Evolutionary conservation across 768 basidiomycete genomes (phyloP).

Genomic region (Suillus fuscotomentosus): DNA sequence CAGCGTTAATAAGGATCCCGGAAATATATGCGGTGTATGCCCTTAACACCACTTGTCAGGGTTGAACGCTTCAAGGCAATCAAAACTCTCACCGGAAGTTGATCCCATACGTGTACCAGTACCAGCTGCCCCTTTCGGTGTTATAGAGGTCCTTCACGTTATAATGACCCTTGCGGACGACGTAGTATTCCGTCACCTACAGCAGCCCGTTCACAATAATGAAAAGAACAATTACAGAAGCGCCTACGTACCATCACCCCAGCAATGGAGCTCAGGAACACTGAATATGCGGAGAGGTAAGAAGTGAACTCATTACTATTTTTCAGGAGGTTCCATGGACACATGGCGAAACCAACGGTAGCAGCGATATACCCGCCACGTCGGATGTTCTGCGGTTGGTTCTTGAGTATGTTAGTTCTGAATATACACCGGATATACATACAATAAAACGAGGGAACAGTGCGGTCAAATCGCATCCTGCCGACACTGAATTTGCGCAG

Average conservation of each 20-base stretch:
- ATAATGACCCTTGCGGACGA: constrained; percentile 69
- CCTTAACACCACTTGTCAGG: constrained; percentile 26
- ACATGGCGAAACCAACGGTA: constrained; percentile 70
- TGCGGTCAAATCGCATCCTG: constrained; percentile 81
- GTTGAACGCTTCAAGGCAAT: constrained; percentile 12
- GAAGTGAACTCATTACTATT: constrained; percentile 75
- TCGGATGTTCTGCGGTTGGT: constrained; percentile 61
- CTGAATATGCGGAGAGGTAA: constrained; percentile 80
- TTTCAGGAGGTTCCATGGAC: constrained; percentile 76
- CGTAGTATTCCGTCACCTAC: constrained; percentile 77
- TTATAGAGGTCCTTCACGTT: constrained; percentile 70
- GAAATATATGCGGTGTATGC: constrained; percentile 67
- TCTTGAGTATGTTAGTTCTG: constrained; percentile 1
- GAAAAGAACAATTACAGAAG: neutral
- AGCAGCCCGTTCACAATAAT: neutral
- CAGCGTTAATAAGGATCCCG: constrained; percentile 83
- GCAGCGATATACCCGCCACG: constrained; percentile 85
- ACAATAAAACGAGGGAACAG: constrained; percentile 76
- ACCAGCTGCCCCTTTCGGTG: constrained; percentile 58
- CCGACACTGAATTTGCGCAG: constrained; percentile 80
- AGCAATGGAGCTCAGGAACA: constrained; percentile 78
- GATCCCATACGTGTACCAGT: constrained; percentile 72
- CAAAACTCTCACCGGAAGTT: constrained; percentile 58
- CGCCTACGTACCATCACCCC: constrained; percentile 65
- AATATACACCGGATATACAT: constrained; percentile 16